Percentiles rank a stretch among this genome's conserved stretches.
phyloP scores from a whole-genome alignment of 2,329 filamentous ascomycete species.

The Epichloe baconii region DNA sequence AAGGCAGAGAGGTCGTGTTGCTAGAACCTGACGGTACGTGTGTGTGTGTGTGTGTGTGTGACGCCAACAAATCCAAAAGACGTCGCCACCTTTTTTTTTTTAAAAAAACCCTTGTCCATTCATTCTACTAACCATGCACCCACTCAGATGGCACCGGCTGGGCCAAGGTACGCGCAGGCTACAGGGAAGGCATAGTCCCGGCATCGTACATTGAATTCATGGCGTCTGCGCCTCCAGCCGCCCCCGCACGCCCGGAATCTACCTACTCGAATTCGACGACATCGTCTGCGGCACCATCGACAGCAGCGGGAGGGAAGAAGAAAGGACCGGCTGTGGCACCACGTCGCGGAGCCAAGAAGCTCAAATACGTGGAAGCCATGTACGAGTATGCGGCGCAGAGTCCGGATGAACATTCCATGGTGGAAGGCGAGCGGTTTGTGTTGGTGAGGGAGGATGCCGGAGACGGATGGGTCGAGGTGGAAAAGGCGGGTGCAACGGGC shows the following conservation, averaged over 20 bases:
- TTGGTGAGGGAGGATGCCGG: constrained; percentile 77
- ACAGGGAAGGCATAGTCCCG: constrained; percentile 75
- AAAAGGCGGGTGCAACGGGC: constrained; percentile 72
- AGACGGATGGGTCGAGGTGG: constrained; percentile 95
- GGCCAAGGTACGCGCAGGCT: constrained; percentile 67
- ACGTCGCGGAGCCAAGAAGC: constrained; percentile 79
- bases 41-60: background rate
- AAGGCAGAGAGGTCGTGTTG: constrained; percentile 65
- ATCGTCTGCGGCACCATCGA: constrained; percentile 19
- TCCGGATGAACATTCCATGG: constrained; percentile 80
- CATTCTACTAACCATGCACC: background rate
- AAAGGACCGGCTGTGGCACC: constrained; percentile 88
- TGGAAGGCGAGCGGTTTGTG: constrained; percentile 82
- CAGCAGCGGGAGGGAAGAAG: constrained; percentile 47
- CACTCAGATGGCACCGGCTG: constrained; percentile 74
- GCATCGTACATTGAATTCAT: constrained; percentile 68
- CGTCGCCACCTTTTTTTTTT: background rate
- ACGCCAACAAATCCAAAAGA: too few species aligned
- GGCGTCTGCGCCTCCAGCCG: constrained; percentile 30
- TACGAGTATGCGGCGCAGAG: constrained; percentile 85
- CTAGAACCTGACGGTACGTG: constrained; percentile 72
- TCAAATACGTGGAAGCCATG: constrained; percentile 83
- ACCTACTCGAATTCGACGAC: constrained; percentile 59
- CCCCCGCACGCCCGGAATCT: constrained; percentile 52
- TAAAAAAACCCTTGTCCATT: background rate